A percentile compares a stretch with the other conserved stretches of the same genome.
Evolutionary conservation across 2,329 filamentous ascomycete genomes (phyloP).

Genomic region (Penicillium sp.): DNA sequence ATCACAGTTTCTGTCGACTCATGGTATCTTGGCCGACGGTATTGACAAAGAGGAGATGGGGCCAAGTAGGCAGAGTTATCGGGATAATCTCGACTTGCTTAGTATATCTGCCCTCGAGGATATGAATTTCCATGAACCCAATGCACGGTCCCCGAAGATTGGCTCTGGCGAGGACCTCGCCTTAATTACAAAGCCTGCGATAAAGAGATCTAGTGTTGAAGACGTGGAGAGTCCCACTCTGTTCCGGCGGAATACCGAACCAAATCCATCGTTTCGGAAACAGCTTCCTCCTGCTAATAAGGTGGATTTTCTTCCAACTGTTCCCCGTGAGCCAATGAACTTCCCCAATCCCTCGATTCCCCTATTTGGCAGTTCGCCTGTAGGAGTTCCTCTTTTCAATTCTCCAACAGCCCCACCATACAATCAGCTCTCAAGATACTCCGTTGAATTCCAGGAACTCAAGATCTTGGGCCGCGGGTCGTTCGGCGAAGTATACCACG

Average conservation of each 20-base stretch:
- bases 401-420: constrained; percentile 18
- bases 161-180: constrained; percentile 20
- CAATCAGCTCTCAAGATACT: constrained; percentile 43
- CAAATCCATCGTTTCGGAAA: constrained; percentile 14
- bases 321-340: constrained; percentile 22
- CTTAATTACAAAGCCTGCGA: constrained; percentile 18
- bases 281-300: constrained; percentile 15
- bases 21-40: constrained; percentile 40
- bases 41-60: constrained; percentile 39
- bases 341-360: constrained; percentile 22
- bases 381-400: constrained; percentile 30
- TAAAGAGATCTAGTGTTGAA: constrained; percentile 9
- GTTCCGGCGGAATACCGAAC: constrained; percentile 10
- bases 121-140: constrained; percentile 25
- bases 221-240: constrained; percentile 14
- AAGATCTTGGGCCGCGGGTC: constrained; percentile 61
- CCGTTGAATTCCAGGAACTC: constrained; percentile 52
- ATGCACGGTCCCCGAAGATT: constrained; percentile 17
- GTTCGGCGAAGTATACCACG: constrained; percentile 63
- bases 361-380: constrained; percentile 30
- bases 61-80: constrained; percentile 38
- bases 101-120: constrained; percentile 37
- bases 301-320: constrained; percentile 19
- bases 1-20: constrained; percentile 41
- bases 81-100: constrained; percentile 43